Percentiles rank a stretch among this genome's conserved stretches.
Conservation (phyloP, 805 yeast species). For the Candida peoriensis region DNA sequence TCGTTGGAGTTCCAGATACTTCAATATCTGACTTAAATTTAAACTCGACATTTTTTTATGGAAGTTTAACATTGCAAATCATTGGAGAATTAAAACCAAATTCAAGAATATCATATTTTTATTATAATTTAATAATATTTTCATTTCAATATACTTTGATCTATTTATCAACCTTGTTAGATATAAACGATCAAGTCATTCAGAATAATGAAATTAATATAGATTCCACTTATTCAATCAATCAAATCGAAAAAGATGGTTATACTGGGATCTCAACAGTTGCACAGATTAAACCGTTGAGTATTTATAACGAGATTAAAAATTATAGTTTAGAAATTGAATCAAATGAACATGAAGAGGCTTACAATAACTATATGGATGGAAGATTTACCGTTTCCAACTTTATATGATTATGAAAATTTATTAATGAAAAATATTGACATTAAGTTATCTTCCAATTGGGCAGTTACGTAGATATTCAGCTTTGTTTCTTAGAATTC, state of each 20-base stretch:
- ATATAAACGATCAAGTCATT: slow-evolving; percentile 22
- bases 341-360: background rate
- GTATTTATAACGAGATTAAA: slow-evolving; percentile 21
- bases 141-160: slow-evolving; percentile 26
- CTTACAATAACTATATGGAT: slow-evolving; percentile 5
- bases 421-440: background rate
- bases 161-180: slow-evolving; percentile 28
- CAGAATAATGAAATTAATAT: slow-evolving; percentile 25
- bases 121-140: slow-evolving; percentile 28
- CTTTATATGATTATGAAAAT: slow-evolving; percentile 1
- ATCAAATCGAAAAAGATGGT: slow-evolving; percentile 34
- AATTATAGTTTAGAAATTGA: slow-evolving; percentile 9
- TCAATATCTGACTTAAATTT: slow-evolving; percentile 16
- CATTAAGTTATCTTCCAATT: slow-evolving; percentile 40
- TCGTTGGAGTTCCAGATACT: slow-evolving; percentile 24
- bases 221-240: slow-evolving; percentile 18
- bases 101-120: slow-evolving; percentile 21
- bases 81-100: slow-evolving; percentile 40
- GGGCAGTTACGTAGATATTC: slow-evolving; percentile 77
- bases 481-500: slow-evolving; percentile 81
- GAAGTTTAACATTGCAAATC: slow-evolving; percentile 36
- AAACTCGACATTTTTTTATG: slow-evolving; percentile 22
- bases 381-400: slow-evolving; percentile 8
- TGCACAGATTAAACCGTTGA: slow-evolving; percentile 30
- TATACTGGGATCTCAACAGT: slow-evolving; percentile 37